These are phyloP conservation scores for Modicella reniformis DNA, from an alignment of 371 early-diverging fungal species.

Conservation along the genomic window DNA sequence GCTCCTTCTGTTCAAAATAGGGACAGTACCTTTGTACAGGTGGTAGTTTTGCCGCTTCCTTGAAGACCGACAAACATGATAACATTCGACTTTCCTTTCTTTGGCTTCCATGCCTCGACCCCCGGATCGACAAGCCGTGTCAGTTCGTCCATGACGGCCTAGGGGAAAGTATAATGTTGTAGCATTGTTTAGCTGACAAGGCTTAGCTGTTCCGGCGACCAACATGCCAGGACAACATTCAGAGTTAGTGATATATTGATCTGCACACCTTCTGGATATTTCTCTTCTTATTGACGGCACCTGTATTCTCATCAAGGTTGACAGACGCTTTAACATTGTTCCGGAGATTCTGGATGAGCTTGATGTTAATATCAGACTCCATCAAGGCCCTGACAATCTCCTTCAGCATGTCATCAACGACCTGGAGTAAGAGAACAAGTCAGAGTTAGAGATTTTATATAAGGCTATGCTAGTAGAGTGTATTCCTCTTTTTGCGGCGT, in stretches of 20 bases:
- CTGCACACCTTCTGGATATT: constrained; percentile 86
- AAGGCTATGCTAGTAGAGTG: neutral
- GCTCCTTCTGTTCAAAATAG: neutral
- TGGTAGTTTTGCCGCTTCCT: constrained; percentile 99
- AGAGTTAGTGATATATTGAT: neutral
- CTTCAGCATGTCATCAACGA: constrained; percentile 86
- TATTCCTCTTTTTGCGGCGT: neutral
- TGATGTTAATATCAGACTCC: constrained; percentile 95
- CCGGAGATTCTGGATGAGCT: constrained; percentile 86
- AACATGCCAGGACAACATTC: neutral
- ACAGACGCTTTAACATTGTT: constrained; percentile 88
- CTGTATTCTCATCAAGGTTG: constrained; percentile 83
- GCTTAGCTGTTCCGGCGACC: neutral
- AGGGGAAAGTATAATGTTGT: neutral
- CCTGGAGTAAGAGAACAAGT: constrained; percentile 53
- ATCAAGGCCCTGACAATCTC: constrained; percentile 92
- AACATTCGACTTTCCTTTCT: constrained; percentile 86
- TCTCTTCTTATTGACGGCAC: constrained; percentile 85
- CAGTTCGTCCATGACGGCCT: constrained; percentile 96
- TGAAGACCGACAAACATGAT: constrained; percentile 99
- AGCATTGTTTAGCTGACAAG: neutral
- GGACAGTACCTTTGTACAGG: constrained; percentile 88
- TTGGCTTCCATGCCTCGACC: constrained; percentile 87
- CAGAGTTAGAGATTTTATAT: neutral
- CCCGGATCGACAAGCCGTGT: constrained; percentile 94